Conservation (phyloP, 2,329 filamentous ascomycete species). For the Calonectria pauciramosa region DNA sequence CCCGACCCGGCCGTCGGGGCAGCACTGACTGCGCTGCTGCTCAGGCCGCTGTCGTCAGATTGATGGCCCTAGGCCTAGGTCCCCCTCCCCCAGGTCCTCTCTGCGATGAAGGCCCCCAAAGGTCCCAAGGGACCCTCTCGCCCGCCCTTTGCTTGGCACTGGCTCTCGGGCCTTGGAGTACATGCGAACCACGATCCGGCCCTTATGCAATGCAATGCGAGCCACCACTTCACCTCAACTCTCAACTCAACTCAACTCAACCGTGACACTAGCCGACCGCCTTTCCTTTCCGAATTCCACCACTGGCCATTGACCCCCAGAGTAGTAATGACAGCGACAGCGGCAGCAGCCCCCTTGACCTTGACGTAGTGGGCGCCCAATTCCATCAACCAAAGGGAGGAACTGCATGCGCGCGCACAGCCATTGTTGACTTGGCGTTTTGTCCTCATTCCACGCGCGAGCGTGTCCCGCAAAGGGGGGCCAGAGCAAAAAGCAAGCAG, state of each 20-base stretch:
- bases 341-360: background rate
- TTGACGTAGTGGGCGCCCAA: conserved; percentile 15
- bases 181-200: conserved; percentile 33
- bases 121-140: background rate
- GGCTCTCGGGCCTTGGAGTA: background rate
- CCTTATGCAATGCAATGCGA: conserved; percentile 46
- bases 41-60: background rate
- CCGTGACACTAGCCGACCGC: conserved; percentile 10
- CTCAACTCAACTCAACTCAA: background rate
- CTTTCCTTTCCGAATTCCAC: background rate
- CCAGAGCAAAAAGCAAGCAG: background rate
- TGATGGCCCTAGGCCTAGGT: background rate
- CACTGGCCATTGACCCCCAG: background rate
- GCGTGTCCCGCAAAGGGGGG: background rate
- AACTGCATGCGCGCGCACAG: background rate
- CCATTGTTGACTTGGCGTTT: background rate
- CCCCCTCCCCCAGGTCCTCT: background rate
- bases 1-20: background rate
- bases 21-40: background rate
- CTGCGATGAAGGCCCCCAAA: background rate
- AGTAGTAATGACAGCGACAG: background rate
- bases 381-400: conserved; percentile 1
- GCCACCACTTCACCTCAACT: conserved; percentile 22
- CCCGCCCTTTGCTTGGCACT: background rate
- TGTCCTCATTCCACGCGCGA: background rate